These are phyloP conservation scores for Paracamarosporium sp. DNA, from an alignment of 2,329 filamentous ascomycete genomes.

Conservation along the genomic window DNA sequence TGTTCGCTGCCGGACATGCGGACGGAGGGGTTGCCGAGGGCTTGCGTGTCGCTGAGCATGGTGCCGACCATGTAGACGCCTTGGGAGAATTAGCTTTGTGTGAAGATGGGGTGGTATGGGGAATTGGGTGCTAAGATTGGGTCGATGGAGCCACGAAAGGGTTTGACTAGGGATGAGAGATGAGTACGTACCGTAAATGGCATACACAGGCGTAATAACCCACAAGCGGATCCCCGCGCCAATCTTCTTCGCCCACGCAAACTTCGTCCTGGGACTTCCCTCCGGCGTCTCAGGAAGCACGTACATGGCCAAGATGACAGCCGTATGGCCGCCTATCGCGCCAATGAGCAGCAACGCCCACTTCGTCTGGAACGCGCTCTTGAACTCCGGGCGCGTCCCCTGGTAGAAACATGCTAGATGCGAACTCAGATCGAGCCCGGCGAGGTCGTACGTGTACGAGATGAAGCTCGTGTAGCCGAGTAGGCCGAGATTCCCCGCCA, in stretches of 20 bases:
- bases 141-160: too few species aligned
- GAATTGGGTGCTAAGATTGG: too few species aligned
- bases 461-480: conserved; percentile 40
- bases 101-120: too few species aligned
- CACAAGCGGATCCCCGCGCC: conserved; percentile 35
- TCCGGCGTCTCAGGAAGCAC: conserved; percentile 19
- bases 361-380: conserved; percentile 31
- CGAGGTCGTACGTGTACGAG: conserved; percentile 36
- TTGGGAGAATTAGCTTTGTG: background rate
- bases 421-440: conserved; percentile 21
- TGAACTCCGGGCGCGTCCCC: conserved; percentile 24
- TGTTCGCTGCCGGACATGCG: conserved; percentile 29
- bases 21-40: conserved; percentile 30
- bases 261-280: conserved; percentile 7
- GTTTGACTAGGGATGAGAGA: too few species aligned
- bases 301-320: conserved; percentile 41
- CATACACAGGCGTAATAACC: conserved; percentile 38
- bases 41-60: conserved; percentile 30
- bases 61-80: conserved; percentile 31
- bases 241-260: conserved; percentile 23
- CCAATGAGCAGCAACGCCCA: conserved; percentile 37
- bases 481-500: conserved; percentile 36
- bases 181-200: conserved; percentile 26
- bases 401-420: conserved; percentile 37
- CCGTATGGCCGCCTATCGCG: conserved; percentile 36